Conservation (phyloP, 2,329 filamentous ascomycete genomes). For the Claviceps humidiphila region DNA sequence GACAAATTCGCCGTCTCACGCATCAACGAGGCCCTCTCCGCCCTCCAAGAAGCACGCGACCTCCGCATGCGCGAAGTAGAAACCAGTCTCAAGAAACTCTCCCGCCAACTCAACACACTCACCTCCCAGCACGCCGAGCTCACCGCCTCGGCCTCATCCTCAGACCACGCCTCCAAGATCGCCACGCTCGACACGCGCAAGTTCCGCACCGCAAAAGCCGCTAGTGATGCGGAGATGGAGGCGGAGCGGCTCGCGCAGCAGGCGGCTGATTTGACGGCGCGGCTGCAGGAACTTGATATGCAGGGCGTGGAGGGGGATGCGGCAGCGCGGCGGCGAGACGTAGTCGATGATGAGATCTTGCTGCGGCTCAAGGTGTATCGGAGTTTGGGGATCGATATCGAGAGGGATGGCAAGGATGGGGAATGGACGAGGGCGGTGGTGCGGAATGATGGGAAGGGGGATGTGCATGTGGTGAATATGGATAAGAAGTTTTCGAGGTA, state of each 20-base stretch:
- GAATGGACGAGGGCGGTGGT: slow-evolving; percentile 80
- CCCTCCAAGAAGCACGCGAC: slow-evolving; percentile 72
- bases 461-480: slow-evolving; percentile 89
- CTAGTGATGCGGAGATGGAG: slow-evolving; percentile 81
- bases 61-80: slow-evolving; percentile 62
- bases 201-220: slow-evolving; percentile 86
- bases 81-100: slow-evolving; percentile 54
- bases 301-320: slow-evolving; percentile 67
- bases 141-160: slow-evolving; percentile 58
- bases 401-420: slow-evolving; percentile 57
- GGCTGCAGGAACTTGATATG: slow-evolving; percentile 69
- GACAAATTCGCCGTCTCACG: slow-evolving; percentile 77
- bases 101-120: slow-evolving; percentile 62
- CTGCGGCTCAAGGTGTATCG: slow-evolving; percentile 84
- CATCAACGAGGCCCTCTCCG: slow-evolving; percentile 69
- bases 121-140: slow-evolving; percentile 67
- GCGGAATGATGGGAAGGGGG: slow-evolving; percentile 71
- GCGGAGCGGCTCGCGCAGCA: slow-evolving; percentile 80
- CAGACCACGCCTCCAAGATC: slow-evolving; percentile 72
- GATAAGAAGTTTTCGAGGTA: slow-evolving; percentile 83
- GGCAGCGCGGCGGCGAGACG: slow-evolving; percentile 19
- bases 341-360: slow-evolving; percentile 50
- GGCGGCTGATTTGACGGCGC: slow-evolving; percentile 58
- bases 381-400: slow-evolving; percentile 79
- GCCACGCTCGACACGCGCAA: slow-evolving; percentile 82